Evolutionary conservation across 2,329 filamentous ascomycete species (phyloP), one percentile per base, ranked within the genome.

Genomic region (Helminthosporium solani): DNA sequence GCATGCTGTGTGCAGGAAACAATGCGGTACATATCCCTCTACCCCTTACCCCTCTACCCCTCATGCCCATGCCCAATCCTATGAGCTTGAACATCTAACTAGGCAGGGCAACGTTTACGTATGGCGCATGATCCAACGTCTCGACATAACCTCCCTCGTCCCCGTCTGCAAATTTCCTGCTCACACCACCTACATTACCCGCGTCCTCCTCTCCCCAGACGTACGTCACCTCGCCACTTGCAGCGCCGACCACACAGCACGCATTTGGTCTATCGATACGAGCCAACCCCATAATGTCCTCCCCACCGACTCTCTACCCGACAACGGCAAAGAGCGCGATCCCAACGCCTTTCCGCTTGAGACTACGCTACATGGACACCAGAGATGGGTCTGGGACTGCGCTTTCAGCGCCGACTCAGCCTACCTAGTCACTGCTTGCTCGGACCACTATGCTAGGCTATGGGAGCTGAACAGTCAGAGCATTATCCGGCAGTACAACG

Each of bases 331-430:
- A 18, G 70, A 72, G 19, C 65, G 68, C 42, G 68, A 70, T 62
- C 72, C 66, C 7, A 81, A 78, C 68, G 85, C 78, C 33, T 94
- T 88, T 58, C 87, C 86, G 8, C 81, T 95, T 16, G 88, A 96
- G 71, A 90, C 90, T 2, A 95, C 90, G 1, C 81, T 96, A 1
- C 87, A 87, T 18, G 89, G 88, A 44, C 91, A 96, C 72, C 91
- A 96, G 73, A 85, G 91, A 43, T 96, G 91, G 91, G 91, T 96
- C 1, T 96, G 91, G 91, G 91, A 96, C 70, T 96, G 91, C 63
- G 91, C 91, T 1, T 96, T 96, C 72, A 92, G 87, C 51, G 91
- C 91, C 20, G 91, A 96, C 68, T 91, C 86, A 27, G 91, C 91
- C 0, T 96, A 96, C 64, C 77, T 96, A 6, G 91, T 96, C 11